These are phyloP conservation scores for Cladosporium sp. DNA, from an alignment of 2,329 filamentous ascomycete species.

Conservation along the genomic window DNA sequence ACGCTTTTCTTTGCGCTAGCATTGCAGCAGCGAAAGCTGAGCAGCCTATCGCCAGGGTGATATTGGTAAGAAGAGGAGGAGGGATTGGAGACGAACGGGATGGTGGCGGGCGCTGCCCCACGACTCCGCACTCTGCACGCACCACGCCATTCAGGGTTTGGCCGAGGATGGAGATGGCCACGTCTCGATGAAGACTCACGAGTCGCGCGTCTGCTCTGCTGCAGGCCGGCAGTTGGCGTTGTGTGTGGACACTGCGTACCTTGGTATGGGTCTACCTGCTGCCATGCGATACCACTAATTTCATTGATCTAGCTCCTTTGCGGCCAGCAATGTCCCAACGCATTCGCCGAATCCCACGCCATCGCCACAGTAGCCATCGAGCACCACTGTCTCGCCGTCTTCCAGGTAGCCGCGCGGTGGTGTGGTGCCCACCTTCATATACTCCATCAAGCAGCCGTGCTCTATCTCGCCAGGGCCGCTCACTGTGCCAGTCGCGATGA, in stretches of 20 bases:
- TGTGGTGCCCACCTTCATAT: slow-evolving; percentile 40
- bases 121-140: slow-evolving; percentile 6
- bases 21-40: background rate
- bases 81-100: background rate
- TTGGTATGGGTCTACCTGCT: background rate
- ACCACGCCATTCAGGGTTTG: background rate
- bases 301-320: slow-evolving; percentile 16
- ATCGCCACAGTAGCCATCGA: slow-evolving; percentile 40
- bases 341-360: slow-evolving; percentile 46
- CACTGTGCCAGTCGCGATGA: slow-evolving; percentile 45
- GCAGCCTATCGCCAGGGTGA: background rate
- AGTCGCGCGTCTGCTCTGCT: background rate
- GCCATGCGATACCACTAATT: background rate
- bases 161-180: slow-evolving; percentile 2
- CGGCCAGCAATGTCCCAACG: slow-evolving; percentile 38
- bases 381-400: slow-evolving; percentile 43
- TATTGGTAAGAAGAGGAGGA: slow-evolving; percentile 1
- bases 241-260: background rate
- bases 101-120: slow-evolving; percentile 5
- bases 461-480: slow-evolving; percentile 39
- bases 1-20: background rate
- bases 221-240: background rate
- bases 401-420: slow-evolving; percentile 40
- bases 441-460: slow-evolving; percentile 45
- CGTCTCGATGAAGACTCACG: background rate